These are phyloP conservation scores for Acacia confusa DNA, from an alignment of 306 rosid species.

Conservation along the genomic window DNA sequence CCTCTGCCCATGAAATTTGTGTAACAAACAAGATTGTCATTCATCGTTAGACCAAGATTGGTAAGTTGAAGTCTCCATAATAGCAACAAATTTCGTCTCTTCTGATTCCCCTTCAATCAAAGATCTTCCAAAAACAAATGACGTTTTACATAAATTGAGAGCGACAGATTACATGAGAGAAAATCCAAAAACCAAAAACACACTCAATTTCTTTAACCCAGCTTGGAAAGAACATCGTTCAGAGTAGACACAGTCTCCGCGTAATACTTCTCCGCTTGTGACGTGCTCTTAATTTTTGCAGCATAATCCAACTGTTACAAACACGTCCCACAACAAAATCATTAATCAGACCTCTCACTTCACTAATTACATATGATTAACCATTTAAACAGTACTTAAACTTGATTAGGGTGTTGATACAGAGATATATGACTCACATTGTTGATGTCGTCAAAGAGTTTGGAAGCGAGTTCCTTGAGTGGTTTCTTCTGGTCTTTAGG, in stretches of 20 bases:
- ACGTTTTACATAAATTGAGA: slow-evolving; percentile 35
- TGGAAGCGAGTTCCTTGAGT: slow-evolving; percentile 75
- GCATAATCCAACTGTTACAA: slow-evolving; percentile 82
- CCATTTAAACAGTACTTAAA: neutral
- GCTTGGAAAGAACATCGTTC: slow-evolving; percentile 79
- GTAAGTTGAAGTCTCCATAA: neutral
- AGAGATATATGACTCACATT: slow-evolving; percentile 52
- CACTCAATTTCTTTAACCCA: slow-evolving; percentile 46
- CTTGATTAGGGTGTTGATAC: neutral
- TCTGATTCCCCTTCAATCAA: slow-evolving; percentile 41
- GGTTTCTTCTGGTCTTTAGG: slow-evolving; percentile 74
- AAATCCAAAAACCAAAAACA: slow-evolving; percentile 18
- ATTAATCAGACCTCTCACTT: neutral
- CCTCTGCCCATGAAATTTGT: neutral
- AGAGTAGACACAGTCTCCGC: slow-evolving; percentile 67
- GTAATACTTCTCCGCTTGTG: slow-evolving; percentile 95
- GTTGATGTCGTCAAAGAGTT: slow-evolving; percentile 73
- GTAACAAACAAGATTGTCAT: neutral
- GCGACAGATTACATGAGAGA: slow-evolving; percentile 47
- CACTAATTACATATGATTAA: neutral
- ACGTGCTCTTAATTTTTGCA: slow-evolving; percentile 85
- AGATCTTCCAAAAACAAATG: slow-evolving; percentile 38
- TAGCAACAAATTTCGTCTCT: slow-evolving; percentile 30
- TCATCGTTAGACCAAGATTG: neutral
- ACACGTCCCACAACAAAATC: neutral